phyloP scores from a whole-genome alignment of 176 grass and related monocot genomes.

The Cymbopogon citratus region DNA sequence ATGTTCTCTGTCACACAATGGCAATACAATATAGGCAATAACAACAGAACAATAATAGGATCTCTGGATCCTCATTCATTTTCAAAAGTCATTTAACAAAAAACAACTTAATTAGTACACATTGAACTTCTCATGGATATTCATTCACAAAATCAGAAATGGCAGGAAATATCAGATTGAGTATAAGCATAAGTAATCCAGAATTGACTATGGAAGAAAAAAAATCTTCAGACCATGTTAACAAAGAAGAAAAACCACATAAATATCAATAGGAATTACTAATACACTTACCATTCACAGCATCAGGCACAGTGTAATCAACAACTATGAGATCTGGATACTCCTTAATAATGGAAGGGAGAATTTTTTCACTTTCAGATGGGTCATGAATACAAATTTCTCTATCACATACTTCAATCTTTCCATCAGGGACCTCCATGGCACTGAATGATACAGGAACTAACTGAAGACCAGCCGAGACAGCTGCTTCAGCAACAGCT shows the following conservation, averaged over 20 bases:
- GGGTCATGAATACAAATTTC: slow-evolving; percentile 62
- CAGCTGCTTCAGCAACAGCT: slow-evolving; percentile 65
- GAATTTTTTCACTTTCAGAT: slow-evolving; percentile 65
- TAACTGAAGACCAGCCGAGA: slow-evolving; percentile 77
- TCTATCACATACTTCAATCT: slow-evolving; percentile 44
- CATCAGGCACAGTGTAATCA: slow-evolving; percentile 86
- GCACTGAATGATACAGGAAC: slow-evolving; percentile 74
- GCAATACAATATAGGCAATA: slow-evolving; percentile 12
- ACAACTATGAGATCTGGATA: slow-evolving; percentile 76
- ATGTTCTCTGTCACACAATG: neutral
- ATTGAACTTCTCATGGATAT: neutral
- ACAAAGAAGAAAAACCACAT: neutral
- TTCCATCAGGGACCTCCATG: slow-evolving; percentile 48
- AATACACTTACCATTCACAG: slow-evolving; percentile 71
- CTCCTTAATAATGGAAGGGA: slow-evolving; percentile 47
- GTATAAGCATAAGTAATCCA: slow-evolving; percentile 11
- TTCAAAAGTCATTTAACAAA: neutral
- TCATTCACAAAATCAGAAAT: slow-evolving; percentile 2
- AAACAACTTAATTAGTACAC: neutral
- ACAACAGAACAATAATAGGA: neutral
- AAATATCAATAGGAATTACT: neutral
- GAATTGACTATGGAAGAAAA: neutral
- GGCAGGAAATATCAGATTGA: neutral
- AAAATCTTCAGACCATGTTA: neutral
- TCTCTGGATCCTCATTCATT: neutral